Evolutionary conservation across 805 yeast species (phyloP), one percentile per base, ranked within the genome.

Genomic region (Candida mattraensis): DNA sequence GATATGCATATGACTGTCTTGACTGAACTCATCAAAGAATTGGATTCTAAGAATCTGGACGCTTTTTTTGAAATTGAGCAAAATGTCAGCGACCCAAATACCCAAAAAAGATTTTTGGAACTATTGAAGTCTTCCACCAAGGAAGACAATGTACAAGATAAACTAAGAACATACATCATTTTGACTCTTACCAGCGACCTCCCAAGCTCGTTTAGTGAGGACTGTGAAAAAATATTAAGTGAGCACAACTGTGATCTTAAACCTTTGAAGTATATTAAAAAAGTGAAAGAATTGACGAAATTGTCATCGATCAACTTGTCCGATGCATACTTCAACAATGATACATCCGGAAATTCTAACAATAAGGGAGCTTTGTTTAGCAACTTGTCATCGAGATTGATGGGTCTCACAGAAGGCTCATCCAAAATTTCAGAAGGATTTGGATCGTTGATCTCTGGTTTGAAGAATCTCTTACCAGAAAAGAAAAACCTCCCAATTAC

Each of bases 1-100:
- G 99, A 93, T 64, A 85, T 87, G 81, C 99, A 93, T 64, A 91
- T 93, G 96, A 88, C 87, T 53, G 89, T 93, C 17, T 77, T 94
- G 44, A 86, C 96, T 7, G 76, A 88, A 13, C 67, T 93, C 34
- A 73, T 93, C 41, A 79, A 81, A 54, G 87, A 88, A 47, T 70
- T 93, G 42, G 93, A 91, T 52, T 80, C 83, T n/a, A 83, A 91
- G 47, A 81, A 82, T 12, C 70, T 93, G 48, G 99, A 94, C 53
- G 79, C 88, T 37, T 84, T 89, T 50, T 93, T 91, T 60, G 98
- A 93, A 63, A 79, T 93, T 42, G 99, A 93, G 64, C 97, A 91
- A 57, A 82, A 79, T 45, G 76, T 80, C 37, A 72, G 68, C 39
- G 82, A 82, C 60, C 72, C 78, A 11, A 76, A 66, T 70, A 73